Evolutionary conservation across 2,329 filamentous ascomycete genomes (phyloP), one percentile per base, ranked within the genome.

Genomic region (Arachnopeziza araneosa): DNA sequence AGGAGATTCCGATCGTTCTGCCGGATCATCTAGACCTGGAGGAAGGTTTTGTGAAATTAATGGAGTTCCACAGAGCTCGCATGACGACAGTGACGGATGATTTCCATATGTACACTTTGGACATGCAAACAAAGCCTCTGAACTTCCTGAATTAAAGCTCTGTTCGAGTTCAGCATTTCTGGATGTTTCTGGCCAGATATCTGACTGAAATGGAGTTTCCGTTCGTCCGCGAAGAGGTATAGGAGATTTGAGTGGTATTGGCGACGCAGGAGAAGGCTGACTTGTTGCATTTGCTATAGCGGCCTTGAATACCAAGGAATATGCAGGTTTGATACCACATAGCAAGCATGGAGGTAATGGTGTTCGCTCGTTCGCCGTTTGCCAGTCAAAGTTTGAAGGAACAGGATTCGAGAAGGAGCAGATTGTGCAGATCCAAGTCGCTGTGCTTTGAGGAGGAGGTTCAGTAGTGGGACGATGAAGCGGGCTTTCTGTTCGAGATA

Each of bases 351-450:
- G 91, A 2, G 93, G 89, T 23, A 96, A 77, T 9, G 87, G 88
- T 5, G 90, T 96, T 64, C 91, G 85, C 22, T 87, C 84, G 63
- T 85, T 95, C 9, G 91, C 91, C 1, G 88, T 87, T 1, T 87
- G 82, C 0, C 92, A 90, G 69, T 98, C 93, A 72, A 98, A 98
- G 73, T 96, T 97, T 48, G 90, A 90, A 0, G 95, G 93, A 1
- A 97, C 86, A 0, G 91, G 88, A 70, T 98, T 98, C 10, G 93
- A 93, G 71, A 96, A 96, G 67, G 90, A 93, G 79, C 93, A 98
- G 69, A 98, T 98, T 1, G 90, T 89, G 76, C 93, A 98, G 22
- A 98, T 87, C 93, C 93, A 98, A 3, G 92, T 97, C 6, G 90
- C 91, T 61, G 80, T 83, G 65, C 80, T 82, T 17, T 78, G 73